Evolutionary conservation across 345 rosid species (phyloP).

Genomic region (Triadica sebifera): DNA sequence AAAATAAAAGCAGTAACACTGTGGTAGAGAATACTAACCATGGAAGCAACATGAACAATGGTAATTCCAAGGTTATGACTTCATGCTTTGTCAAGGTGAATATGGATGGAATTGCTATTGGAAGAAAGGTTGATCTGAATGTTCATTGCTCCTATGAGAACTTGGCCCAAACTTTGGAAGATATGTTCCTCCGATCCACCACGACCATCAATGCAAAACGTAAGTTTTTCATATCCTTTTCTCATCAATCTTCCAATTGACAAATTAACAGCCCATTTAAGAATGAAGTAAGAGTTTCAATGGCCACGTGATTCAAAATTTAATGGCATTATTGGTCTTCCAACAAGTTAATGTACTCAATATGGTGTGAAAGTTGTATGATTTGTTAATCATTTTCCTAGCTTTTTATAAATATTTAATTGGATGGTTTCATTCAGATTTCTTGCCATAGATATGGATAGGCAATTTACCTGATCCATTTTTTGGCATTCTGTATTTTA

Average conservation of each 20-base stretch:
- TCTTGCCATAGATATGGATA: neutral
- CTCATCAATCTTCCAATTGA: conserved; percentile 5
- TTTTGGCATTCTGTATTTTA: neutral
- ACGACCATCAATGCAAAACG: conserved; percentile 28
- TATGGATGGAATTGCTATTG: conserved; percentile 92
- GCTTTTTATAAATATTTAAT: neutral
- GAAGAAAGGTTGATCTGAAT: conserved; percentile 82
- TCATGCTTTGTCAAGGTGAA: conserved; percentile 81
- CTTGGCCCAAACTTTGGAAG: conserved; percentile 63
- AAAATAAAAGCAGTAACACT: conserved; percentile 31
- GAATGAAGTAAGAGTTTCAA: neutral
- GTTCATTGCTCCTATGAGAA: conserved; percentile 67
- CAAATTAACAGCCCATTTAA: conserved; percentile 10
- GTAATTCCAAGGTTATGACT: conserved; percentile 36
- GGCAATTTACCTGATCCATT: neutral
- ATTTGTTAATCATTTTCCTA: neutral
- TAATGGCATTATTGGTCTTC: neutral
- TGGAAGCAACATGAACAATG: conserved; percentile 27
- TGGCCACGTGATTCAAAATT: neutral
- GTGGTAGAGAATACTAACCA: conserved; percentile 26
- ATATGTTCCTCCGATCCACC: conserved; percentile 59
- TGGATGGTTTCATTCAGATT: neutral
- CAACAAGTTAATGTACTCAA: neutral
- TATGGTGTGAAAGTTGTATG: neutral
- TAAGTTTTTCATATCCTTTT: conserved; percentile 32